phyloP scores from a whole-genome alignment of 768 basidiomycete genomes.

The Mycena venus region DNA sequence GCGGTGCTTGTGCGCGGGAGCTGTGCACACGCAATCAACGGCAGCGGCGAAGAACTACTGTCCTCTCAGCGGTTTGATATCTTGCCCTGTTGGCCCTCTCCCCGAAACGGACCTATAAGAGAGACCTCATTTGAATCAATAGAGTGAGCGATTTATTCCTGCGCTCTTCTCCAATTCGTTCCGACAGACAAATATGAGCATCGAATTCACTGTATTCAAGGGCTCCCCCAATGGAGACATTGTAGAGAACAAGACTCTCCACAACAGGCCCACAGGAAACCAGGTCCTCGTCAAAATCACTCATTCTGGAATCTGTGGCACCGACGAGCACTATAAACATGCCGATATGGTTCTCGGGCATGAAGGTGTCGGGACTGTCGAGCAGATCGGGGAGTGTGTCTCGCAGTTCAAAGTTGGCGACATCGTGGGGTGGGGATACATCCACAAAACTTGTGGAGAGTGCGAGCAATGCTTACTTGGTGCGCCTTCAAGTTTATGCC shows the following conservation, averaged over 20 bases:
- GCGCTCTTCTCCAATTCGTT: no score
- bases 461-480: constrained; percentile 49
- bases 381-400: constrained; percentile 11
- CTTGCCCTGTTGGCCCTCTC: no score
- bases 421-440: constrained; percentile 29
- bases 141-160: no score
- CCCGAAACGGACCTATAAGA: no score
- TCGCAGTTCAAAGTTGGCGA: constrained; percentile 15
- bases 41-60: no score
- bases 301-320: constrained; percentile 51
- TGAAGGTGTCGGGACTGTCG: constrained; percentile 36
- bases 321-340: constrained; percentile 50
- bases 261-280: constrained; percentile 36
- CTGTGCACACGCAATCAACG: no score
- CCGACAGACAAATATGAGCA: no score
- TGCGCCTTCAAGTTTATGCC: not conserved
- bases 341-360: constrained; percentile 48
- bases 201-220: constrained; percentile 45
- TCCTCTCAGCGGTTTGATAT: no score
- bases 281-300: constrained; percentile 48
- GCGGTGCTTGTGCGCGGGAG: no score
- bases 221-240: constrained; percentile 35
- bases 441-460: constrained; percentile 45
- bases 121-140: no score
- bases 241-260: constrained; percentile 30